These are phyloP conservation scores for Nakazawaea peltata DNA, from an alignment of 805 yeast species.

Conservation along the genomic window DNA sequence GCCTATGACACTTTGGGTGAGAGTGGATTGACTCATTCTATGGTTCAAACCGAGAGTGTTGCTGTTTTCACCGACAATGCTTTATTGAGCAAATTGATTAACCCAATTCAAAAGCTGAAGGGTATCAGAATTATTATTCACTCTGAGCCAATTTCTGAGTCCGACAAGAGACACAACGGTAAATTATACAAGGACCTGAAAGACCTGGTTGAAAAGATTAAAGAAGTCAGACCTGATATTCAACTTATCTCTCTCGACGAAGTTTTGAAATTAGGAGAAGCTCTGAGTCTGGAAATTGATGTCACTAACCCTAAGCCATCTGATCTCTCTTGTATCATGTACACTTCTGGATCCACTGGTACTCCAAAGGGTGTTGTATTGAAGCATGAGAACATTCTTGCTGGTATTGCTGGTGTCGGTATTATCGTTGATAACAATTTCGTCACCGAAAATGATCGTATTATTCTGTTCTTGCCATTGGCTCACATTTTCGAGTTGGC, in stretches of 20 bases:
- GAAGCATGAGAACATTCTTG: conserved; percentile 58
- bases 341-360: conserved; percentile 84
- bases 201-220: conserved; percentile 50
- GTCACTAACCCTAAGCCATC: conserved; percentile 43
- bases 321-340: conserved; percentile 71
- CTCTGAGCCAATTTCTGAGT: conserved; percentile 48
- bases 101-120: conserved; percentile 61
- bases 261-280: conserved; percentile 53
- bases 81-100: conserved; percentile 55
- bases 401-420: conserved; percentile 82
- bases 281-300: conserved; percentile 30
- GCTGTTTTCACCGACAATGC: conserved; percentile 82
- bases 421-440: conserved; percentile 45
- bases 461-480: conserved; percentile 85
- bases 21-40: conserved; percentile 77
- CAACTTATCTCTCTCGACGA: conserved; percentile 60
- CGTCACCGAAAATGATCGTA: conserved; percentile 53
- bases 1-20: conserved; percentile 96
- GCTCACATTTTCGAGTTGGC: conserved; percentile 94
- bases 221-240: conserved; percentile 69
- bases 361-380: conserved; percentile 79
- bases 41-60: conserved; percentile 70
- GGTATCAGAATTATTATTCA: conserved; percentile 65
- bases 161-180: conserved; percentile 60
- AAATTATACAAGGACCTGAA: conserved; percentile 49